Evolutionary conservation across 257 asterid genomes (phyloP).

Genomic region (Solanum etuberosum): DNA sequence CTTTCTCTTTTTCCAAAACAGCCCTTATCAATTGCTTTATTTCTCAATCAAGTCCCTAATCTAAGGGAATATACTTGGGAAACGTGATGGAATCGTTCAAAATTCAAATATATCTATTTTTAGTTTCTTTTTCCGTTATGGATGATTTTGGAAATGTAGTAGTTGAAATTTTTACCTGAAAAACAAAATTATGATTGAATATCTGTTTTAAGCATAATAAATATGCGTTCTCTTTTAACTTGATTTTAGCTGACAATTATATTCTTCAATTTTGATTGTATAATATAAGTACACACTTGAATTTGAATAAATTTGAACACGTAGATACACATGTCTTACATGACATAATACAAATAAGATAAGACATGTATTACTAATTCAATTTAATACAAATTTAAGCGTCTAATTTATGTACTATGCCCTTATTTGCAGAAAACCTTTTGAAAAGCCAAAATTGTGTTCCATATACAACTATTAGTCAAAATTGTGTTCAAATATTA

Average conservation of each 20-base stretch:
- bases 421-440: neutral
- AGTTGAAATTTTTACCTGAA: neutral
- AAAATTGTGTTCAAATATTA: neutral
- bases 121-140: neutral
- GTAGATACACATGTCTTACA: no score
- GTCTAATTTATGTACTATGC: no score
- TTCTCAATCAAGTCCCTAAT: neutral
- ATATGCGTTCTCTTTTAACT: neutral
- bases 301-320: no score
- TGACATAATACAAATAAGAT: no score
- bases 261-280: accelerated
- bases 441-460: neutral
- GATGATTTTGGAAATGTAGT: neutral
- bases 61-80: neutral
- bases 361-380: no score
- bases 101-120: neutral
- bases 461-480: neutral
- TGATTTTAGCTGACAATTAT: neutral
- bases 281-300: no score
- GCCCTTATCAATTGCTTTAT: neutral
- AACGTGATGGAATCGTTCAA: neutral
- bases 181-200: neutral
- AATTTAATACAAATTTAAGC: no score
- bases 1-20: neutral
- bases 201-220: neutral